Conservation (phyloP, 2,329 filamentous ascomycete genomes). For the Gremmenia infestans region DNA sequence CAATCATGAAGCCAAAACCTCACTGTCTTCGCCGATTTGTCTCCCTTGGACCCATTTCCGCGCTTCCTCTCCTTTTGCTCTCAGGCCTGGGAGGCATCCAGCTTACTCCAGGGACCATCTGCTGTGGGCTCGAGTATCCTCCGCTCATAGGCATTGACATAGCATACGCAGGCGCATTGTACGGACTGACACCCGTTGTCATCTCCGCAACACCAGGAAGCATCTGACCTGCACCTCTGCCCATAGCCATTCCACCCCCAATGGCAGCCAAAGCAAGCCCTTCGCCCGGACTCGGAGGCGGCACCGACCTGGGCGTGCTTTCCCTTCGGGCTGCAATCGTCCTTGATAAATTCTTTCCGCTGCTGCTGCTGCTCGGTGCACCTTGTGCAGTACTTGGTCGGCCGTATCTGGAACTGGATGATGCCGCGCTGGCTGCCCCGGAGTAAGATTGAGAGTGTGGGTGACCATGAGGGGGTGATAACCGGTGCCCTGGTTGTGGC, state of each 20-base stretch:
- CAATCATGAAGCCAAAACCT: slow-evolving; percentile 5
- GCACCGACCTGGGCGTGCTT: slow-evolving; percentile 31
- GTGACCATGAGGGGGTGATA: slow-evolving; percentile 36
- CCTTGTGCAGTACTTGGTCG: slow-evolving; percentile 22
- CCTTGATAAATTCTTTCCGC: slow-evolving; percentile 14
- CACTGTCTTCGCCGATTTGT: slow-evolving; percentile 41
- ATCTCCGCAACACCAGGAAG: slow-evolving; percentile 60
- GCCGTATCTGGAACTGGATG: slow-evolving; percentile 19
- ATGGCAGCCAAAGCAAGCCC: slow-evolving; percentile 31
- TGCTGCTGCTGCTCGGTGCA: slow-evolving; percentile 9
- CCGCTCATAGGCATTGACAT: slow-evolving; percentile 28
- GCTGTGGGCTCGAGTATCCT: slow-evolving; percentile 38
- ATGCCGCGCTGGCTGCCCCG: slow-evolving; percentile 12
- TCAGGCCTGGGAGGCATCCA: slow-evolving; percentile 26
- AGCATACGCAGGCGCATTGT: slow-evolving; percentile 53
- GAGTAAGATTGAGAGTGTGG: slow-evolving; percentile 27
- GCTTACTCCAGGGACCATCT: slow-evolving; percentile 31
- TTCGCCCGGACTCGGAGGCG: slow-evolving; percentile 35
- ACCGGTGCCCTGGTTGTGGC: slow-evolving; percentile 35
- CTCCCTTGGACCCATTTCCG: slow-evolving; percentile 42
- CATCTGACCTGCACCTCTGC: slow-evolving; percentile 30
- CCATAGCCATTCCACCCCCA: slow-evolving; percentile 22
- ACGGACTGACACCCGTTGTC: slow-evolving; percentile 58
- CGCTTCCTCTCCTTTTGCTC: slow-evolving; percentile 50
- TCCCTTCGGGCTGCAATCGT: slow-evolving; percentile 31